Percentiles rank a stretch among this genome's conserved stretches.
Evolutionary conservation across 208 protist genomes (phyloP).

Genomic region (Trypanosoma rangeli): DNA sequence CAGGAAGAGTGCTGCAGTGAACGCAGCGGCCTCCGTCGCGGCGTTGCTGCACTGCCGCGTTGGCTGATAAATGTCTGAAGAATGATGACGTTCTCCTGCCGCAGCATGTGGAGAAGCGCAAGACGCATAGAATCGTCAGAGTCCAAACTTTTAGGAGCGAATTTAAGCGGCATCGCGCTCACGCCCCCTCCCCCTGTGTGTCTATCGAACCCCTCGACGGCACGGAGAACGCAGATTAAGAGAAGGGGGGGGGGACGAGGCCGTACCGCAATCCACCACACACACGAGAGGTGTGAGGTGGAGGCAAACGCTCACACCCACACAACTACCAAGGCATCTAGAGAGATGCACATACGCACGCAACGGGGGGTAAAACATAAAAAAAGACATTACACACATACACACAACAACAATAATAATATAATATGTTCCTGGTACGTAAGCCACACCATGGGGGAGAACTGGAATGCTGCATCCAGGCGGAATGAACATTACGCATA

Average conservation of each 20-base stretch:
- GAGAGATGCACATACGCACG: too few species aligned
- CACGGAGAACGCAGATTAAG: not conserved
- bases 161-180: conserved; percentile 25
- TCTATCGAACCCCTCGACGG: not conserved
- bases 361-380: too few species aligned
- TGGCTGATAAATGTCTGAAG: conserved; percentile 7
- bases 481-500: not conserved
- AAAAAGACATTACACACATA: too few species aligned
- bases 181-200: not conserved
- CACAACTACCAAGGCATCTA: too few species aligned
- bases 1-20: not conserved
- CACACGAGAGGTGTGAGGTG: too few species aligned
- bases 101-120: conserved; percentile 20
- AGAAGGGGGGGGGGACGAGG: not conserved
- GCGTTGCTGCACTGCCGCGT: not conserved
- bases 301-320: not conserved
- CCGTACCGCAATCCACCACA: not conserved
- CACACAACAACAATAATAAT: too few species aligned
- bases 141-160: not conserved
- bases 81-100: conserved; percentile 9
- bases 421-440: not conserved
- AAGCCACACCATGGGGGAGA: not conserved
- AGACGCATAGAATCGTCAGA: not conserved
- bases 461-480: not conserved
- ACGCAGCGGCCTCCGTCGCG: not conserved